Conservation (phyloP, 306 rosid genomes). For the Vachellia collinsii region DNA sequence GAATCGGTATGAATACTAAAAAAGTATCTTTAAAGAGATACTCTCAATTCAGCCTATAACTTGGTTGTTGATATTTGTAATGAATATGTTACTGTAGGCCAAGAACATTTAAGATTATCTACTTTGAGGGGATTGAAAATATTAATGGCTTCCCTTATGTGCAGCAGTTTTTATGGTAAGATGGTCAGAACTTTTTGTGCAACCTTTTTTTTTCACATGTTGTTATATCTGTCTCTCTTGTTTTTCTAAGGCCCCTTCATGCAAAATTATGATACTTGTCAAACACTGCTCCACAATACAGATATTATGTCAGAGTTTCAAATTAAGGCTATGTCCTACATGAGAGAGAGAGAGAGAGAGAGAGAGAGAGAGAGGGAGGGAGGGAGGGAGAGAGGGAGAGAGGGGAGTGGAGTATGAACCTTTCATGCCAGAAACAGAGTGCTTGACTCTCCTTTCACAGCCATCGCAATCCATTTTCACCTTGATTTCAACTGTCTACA, state of each 20-base stretch:
- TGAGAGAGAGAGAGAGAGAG: neutral
- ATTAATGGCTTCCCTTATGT: neutral
- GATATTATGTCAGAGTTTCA: neutral
- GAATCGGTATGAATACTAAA: too few species aligned
- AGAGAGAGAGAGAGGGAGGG: neutral
- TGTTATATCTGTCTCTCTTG: too few species aligned
- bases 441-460: conserved; percentile 81
- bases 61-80: too few species aligned
- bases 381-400: neutral
- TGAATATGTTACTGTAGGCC: too few species aligned
- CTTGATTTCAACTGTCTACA: conserved; percentile 87
- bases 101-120: too few species aligned
- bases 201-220: too few species aligned
- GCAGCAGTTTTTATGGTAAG: neutral
- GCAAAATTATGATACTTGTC: neutral
- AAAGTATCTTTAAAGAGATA: too few species aligned
- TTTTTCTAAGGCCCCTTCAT: neutral
- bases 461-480: conserved; percentile 99
- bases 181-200: neutral
- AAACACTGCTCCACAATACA: neutral
- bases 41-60: too few species aligned
- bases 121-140: neutral
- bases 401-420: conserved; percentile 46
- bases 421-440: conserved; percentile 69
- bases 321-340: neutral